phyloP scores from a whole-genome alignment of 345 rosid genomes.

The Eucalyptus pumila region DNA sequence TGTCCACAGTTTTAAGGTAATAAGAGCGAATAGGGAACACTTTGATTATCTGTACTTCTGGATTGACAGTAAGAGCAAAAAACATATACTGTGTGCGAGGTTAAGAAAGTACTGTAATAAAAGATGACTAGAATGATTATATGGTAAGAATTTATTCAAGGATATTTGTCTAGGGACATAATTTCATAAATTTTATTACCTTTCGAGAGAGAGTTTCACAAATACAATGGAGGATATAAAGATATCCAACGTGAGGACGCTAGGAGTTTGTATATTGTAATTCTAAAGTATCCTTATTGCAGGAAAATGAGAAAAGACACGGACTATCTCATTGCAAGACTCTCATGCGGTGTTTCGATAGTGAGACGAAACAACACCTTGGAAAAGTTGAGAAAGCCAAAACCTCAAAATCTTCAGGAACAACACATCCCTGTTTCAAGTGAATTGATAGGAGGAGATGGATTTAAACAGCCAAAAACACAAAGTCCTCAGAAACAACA shows the following conservation, averaged over 20 bases:
- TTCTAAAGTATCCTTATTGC: background rate
- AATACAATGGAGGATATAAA: background rate
- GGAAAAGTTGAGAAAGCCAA: slow-evolving; percentile 18
- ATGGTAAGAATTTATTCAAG: background rate
- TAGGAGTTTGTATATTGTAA: background rate
- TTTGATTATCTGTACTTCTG: background rate
- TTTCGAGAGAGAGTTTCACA: background rate
- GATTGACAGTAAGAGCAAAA: background rate
- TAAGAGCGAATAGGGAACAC: background rate
- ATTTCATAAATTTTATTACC: background rate
- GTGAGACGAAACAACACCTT: slow-evolving; percentile 25
- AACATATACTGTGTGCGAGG: background rate
- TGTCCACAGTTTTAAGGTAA: background rate
- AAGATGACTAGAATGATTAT: background rate
- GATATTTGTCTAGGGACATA: background rate
- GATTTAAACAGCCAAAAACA: background rate
- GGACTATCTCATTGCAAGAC: slow-evolving; percentile 27
- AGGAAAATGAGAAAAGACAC: slow-evolving; percentile 44
- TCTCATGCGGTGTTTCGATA: slow-evolving; percentile 36
- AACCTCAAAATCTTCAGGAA: background rate
- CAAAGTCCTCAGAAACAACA: background rate
- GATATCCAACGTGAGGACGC: background rate
- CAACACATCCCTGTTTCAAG: background rate
- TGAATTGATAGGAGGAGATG: background rate
- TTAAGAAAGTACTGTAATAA: background rate